These are phyloP conservation scores for Toxoplasma gondii DNA, from an alignment of 169 alveolate genomes.

Conservation along the genomic window DNA sequence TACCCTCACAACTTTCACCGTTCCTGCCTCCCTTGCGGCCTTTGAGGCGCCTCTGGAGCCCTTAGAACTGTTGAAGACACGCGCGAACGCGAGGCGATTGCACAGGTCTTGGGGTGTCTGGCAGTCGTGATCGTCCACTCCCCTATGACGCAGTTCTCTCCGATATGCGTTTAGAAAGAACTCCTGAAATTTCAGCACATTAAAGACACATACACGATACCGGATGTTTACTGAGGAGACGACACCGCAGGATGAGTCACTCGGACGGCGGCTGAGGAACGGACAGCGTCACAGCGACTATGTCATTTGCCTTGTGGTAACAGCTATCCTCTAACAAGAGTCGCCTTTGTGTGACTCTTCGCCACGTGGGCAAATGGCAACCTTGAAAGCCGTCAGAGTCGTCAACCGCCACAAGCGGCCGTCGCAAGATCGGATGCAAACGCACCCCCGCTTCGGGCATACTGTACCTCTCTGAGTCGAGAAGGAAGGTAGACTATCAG, in stretches of 20 bases:
- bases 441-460: no score
- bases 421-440: no score
- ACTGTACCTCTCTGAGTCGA: no score
- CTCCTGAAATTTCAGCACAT: background rate
- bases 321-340: no score
- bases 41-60: background rate
- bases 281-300: background rate
- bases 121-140: conserved; percentile 32
- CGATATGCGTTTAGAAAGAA: conserved; percentile 9
- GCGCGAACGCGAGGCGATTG: conserved; percentile 34
- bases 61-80: background rate
- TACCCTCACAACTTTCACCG: background rate
- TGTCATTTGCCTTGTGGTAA: no score
- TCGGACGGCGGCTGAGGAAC: background rate
- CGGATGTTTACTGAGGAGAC: background rate
- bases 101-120: conserved; percentile 21
- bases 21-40: background rate
- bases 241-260: background rate
- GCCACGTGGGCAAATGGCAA: no score
- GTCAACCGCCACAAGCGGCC: no score
- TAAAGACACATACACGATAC: background rate
- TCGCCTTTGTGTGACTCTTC: no score
- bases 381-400: no score
- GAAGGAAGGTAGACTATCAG: no score
- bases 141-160: conserved; percentile 23